Percentiles rank a stretch among this genome's conserved stretches.
phyloP scores from a whole-genome alignment of 495 filamentous ascomycete genomes.

The Bathelium albidoporum region DNA sequence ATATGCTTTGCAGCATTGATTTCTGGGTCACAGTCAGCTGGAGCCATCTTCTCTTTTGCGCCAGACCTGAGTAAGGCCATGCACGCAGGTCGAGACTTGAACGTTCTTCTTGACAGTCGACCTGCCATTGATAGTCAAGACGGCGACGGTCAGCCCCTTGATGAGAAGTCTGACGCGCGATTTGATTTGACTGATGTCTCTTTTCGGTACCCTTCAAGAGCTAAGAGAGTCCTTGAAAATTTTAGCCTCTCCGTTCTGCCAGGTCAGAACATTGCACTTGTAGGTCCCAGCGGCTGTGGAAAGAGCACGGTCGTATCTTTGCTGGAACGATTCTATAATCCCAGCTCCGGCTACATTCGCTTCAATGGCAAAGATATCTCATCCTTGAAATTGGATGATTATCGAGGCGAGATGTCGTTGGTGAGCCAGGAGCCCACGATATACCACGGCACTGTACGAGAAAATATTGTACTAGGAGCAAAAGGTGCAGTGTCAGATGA shows the following conservation, averaged over 20 bases:
- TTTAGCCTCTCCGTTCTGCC: conserved; percentile 22
- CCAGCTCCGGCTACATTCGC: conserved; percentile 15
- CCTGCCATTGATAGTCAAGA: conserved; percentile 3
- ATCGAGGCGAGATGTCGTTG: conserved; percentile 1
- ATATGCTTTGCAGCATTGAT: conserved; percentile 14
- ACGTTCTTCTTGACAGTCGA: conserved; percentile 8
- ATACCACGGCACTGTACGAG: conserved; percentile 11
- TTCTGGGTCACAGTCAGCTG: conserved; percentile 14
- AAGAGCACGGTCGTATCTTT: conserved; percentile 25
- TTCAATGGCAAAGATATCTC: conserved; percentile 16
- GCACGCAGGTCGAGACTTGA: conserved; percentile 7
- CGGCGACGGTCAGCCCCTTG: not conserved
- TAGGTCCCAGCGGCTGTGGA: conserved; percentile 26
- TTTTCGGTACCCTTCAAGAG: conserved; percentile 23
- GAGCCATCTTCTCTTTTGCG: conserved; percentile 9
- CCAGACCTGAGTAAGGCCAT: conserved; percentile 10
- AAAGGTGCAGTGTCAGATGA: not conserved
- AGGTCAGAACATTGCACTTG: conserved; percentile 25
- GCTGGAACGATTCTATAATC: conserved; percentile 28
- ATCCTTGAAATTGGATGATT: conserved; percentile 1
- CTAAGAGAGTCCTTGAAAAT: conserved; percentile 20
- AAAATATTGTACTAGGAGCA: conserved; percentile 7
- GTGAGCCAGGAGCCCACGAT: conserved; percentile 8
- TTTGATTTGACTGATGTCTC: conserved; percentile 23
- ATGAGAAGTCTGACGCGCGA: not conserved